A percentile compares a stretch with the other conserved stretches of the same genome.
phyloP scores from a whole-genome alignment of 179 eudicot genomes.

The Silene noctiflora region DNA sequence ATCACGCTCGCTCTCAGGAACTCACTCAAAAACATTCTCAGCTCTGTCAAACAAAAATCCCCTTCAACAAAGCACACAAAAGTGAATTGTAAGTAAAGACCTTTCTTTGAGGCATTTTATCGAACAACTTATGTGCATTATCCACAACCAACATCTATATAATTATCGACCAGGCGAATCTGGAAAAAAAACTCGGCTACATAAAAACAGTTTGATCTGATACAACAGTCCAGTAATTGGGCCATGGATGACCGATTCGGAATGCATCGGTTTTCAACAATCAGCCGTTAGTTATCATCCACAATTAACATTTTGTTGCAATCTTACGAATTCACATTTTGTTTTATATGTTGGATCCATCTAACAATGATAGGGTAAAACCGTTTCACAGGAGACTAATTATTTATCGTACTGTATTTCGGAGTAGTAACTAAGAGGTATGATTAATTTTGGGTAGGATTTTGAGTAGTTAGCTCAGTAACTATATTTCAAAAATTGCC shows the following conservation, averaged over 20 bases:
- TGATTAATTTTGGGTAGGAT: neutral
- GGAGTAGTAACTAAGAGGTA: neutral
- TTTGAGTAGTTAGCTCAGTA: neutral
- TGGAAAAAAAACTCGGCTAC: conserved; percentile 18
- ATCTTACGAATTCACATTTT: neutral
- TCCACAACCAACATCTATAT: conserved; percentile 43
- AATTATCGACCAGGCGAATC: conserved; percentile 50
- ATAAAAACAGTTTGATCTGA: conserved; percentile 27
- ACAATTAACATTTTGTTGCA: too few species aligned
- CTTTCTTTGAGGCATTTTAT: conserved; percentile 52
- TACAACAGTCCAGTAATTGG: conserved; percentile 44
- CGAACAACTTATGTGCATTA: conserved; percentile 58
- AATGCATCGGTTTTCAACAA: conserved; percentile 24
- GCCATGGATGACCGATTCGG: conserved; percentile 50
- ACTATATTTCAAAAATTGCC: conserved; percentile 1
- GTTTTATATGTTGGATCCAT: too few species aligned
- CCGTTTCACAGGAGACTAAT: too few species aligned
- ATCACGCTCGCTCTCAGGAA: conserved; percentile 49
- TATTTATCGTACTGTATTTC: neutral
- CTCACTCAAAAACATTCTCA: conserved; percentile 33
- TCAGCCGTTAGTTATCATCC: conserved; percentile 18
- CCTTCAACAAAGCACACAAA: conserved; percentile 34
- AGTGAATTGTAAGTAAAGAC: conserved; percentile 49
- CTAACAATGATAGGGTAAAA: neutral
- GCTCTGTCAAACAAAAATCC: conserved; percentile 52